Base-by-base conservation (phyloP, 768 basidiomycete genomes). In the Tulasnella sp. region DNA sequence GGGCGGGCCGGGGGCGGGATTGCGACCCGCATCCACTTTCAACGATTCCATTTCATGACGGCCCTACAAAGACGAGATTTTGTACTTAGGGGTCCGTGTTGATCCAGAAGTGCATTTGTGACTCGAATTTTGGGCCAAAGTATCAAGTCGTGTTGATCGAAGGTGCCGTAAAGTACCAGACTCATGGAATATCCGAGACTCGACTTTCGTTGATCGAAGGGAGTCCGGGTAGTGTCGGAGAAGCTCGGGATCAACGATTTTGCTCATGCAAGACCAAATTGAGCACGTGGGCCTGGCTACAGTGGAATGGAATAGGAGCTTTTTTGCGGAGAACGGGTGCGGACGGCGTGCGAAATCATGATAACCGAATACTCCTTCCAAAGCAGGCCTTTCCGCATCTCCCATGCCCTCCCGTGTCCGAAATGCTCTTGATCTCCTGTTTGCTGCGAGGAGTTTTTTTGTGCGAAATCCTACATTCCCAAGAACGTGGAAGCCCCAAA, bases 181-280 rank as follows among this genome's bases (percentile, higher is more conserved):
- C 34, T 68, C 6, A 2, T 6, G 19, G 62, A 68, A 68, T 68
- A 68, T 68, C 62, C 62, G 62, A 68, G 34, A 3, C 62, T 27
- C 31, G 27, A 34, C 5, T 9, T 34, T 4, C 10, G n/a, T 36
- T 68, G 62, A 68, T 68, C 62, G 62, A 34, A 34, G n/a, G 58
- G 58, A n/a, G 31, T 6, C 2, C 62, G 62, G 9, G 18, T 68
- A 68, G 31, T 34, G 62, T 68, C 62, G 62, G 62, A 34, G 27
- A 68, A 68, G 27, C 31, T 68, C 62, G 62, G 62, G 62, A 68
- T 68, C 36, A 36, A 34, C 62, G 62, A 68, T 68, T 68, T 68
- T 36, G 34, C 62, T 68, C 62, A 14, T 36, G 62, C 34, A 18
- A 14, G 31, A 27, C 62, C 62, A 6, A 68, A 68, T 5, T 34